Evolutionary conservation across 176 grass and related monocot species (phyloP).

Genomic region (Areca catechu): DNA sequence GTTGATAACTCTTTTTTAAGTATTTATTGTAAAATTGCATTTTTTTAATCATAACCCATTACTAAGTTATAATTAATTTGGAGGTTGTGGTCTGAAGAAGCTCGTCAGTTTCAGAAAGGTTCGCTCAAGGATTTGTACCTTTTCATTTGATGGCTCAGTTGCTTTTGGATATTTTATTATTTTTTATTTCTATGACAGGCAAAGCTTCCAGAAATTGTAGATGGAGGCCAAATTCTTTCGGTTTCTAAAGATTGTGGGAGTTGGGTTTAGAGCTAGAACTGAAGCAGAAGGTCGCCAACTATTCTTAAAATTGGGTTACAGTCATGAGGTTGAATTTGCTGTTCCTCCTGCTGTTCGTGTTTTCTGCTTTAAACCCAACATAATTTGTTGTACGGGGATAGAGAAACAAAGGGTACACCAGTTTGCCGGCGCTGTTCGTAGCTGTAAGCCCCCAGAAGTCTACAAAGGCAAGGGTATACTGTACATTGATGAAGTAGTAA

Average conservation of each 20-base stretch:
- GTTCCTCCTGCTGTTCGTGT: constrained; percentile 54
- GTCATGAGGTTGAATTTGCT: constrained; percentile 53
- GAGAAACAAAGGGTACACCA: constrained; percentile 44
- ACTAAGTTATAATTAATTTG: constrained; percentile 58
- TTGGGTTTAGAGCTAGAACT: constrained; percentile 55
- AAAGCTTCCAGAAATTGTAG: not conserved
- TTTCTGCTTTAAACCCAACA: constrained; percentile 65
- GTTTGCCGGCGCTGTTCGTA: constrained; percentile 48
- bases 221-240: constrained; percentile 54
- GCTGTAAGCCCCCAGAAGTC: constrained; percentile 47
- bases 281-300: constrained; percentile 49
- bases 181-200: no score
- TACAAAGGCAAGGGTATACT: constrained; percentile 61
- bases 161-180: no score
- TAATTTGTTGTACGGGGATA: constrained; percentile 48
- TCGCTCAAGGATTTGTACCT: not conserved
- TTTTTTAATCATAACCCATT: not conserved
- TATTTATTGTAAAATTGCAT: constrained; percentile 11
- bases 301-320: constrained; percentile 70
- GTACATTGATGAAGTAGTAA: constrained; percentile 65
- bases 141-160: not conserved
- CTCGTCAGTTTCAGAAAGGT: constrained; percentile 92
- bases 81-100: constrained; percentile 99
- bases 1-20: no score
- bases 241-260: constrained; percentile 61